These are phyloP conservation scores for Trichophyton equinum DNA, from an alignment of 2,329 filamentous ascomycete genomes.

Conservation along the genomic window DNA sequence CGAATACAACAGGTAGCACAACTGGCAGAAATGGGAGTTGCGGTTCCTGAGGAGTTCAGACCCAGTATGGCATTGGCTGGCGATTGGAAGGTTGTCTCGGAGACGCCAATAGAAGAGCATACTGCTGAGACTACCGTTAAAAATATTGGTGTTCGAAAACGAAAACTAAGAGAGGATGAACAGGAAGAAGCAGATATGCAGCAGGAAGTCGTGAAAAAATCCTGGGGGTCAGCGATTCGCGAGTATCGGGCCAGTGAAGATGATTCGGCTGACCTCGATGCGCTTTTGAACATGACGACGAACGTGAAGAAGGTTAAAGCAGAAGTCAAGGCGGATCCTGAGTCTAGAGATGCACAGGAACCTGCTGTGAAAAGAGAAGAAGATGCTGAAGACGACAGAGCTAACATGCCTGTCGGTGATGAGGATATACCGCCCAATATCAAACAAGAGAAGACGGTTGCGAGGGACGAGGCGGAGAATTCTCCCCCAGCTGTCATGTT, in stretches of 20 bases:
- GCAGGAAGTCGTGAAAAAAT: constrained; percentile 29
- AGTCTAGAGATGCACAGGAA: background rate
- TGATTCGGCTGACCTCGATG: constrained; percentile 31
- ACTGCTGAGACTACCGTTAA: constrained; percentile 32
- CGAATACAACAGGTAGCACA: constrained; percentile 77
- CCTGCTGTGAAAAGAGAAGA: background rate
- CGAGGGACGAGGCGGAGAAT: constrained; percentile 4
- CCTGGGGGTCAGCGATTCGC: constrained; percentile 33
- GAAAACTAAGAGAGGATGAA: constrained; percentile 33
- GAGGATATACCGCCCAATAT: background rate
- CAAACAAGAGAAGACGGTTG: background rate
- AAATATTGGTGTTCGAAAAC: constrained; percentile 34
- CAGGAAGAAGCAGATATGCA: constrained; percentile 31
- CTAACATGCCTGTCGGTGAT: background rate
- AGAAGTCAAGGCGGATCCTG: constrained; percentile 6
- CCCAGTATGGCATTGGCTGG: constrained; percentile 76
- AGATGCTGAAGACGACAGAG: background rate
- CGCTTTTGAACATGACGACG: constrained; percentile 31
- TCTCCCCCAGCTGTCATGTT: constrained; percentile 29
- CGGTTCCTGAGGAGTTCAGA: constrained; percentile 65
- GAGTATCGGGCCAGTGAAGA: constrained; percentile 24
- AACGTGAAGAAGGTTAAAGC: constrained; percentile 23
- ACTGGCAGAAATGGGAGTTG: constrained; percentile 73
- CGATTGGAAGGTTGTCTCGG: constrained; percentile 66
- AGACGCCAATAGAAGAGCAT: constrained; percentile 22